Percentiles rank a stretch among this genome's conserved stretches.
These are phyloP conservation scores for Aureobasidium namibiae DNA, from an alignment of 2,329 filamentous ascomycete genomes.

Conservation along the genomic window DNA sequence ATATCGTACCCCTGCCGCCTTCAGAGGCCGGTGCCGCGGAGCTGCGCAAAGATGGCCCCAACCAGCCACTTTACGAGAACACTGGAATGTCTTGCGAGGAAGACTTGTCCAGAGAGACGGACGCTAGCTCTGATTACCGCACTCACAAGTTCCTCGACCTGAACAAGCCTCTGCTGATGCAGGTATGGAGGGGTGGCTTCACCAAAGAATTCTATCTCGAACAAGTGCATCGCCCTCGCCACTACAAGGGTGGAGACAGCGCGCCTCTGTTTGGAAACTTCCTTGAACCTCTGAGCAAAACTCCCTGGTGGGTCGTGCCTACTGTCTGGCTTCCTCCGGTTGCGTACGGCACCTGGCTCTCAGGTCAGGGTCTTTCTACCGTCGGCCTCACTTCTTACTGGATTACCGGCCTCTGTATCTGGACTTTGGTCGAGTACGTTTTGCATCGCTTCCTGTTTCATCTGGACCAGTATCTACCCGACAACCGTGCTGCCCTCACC, in stretches of 20 bases:
- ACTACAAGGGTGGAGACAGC: conserved; percentile 88
- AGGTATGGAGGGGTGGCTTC: conserved; percentile 84
- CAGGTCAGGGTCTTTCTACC: conserved; percentile 49
- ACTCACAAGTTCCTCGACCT: conserved; percentile 92
- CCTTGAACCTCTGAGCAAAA: conserved; percentile 92
- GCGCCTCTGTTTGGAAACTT: conserved; percentile 97
- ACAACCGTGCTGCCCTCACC: conserved; percentile 81
- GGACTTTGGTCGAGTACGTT: conserved; percentile 84
- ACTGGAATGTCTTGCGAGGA: conserved; percentile 88
- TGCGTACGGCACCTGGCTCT: conserved; percentile 60
- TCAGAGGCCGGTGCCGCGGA: conserved; percentile 41
- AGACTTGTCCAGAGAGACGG: conserved; percentile 80
- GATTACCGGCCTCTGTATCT: conserved; percentile 63
- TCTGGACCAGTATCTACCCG: conserved; percentile 83
- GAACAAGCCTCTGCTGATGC: conserved; percentile 71
- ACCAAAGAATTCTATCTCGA: conserved; percentile 93
- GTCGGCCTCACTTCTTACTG: conserved; percentile 52
- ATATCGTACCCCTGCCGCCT: conserved; percentile 47
- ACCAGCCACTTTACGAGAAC: conserved; percentile 41
- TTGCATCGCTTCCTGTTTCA: conserved; percentile 92
- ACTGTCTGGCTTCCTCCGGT: conserved; percentile 76
- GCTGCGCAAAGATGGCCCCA: conserved; percentile 36
- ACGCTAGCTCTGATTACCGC: conserved; percentile 67
- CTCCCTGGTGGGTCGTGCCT: conserved; percentile 88
- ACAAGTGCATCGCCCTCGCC: conserved; percentile 88